Evolutionary conservation across 495 filamentous ascomycete species (phyloP).

Genomic region (Durotheca rogersii): DNA sequence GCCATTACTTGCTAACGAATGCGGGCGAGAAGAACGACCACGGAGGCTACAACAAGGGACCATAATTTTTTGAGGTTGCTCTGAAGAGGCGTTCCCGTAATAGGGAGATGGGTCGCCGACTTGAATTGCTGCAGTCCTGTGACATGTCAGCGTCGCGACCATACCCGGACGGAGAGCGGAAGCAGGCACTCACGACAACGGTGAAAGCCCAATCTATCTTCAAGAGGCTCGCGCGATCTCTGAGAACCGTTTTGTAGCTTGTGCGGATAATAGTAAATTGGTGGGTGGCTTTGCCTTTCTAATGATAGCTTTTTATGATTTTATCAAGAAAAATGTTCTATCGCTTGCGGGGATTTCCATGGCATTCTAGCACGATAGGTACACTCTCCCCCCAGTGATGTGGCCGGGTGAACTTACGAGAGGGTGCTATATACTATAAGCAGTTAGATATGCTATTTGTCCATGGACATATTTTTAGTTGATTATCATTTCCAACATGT

Average conservation of each 20-base stretch:
- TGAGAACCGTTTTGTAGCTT: conserved; percentile 92
- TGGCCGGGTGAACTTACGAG: too few species aligned
- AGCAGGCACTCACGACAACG: conserved; percentile 71
- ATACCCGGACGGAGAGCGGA: not conserved
- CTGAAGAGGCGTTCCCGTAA: conserved; percentile 93
- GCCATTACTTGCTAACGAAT: too few species aligned
- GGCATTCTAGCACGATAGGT: conserved; percentile 84
- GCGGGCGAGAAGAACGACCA: too few species aligned
- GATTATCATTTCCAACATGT: too few species aligned
- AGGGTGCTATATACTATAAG: too few species aligned
- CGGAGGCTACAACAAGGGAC: too few species aligned
- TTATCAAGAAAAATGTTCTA: conserved; percentile 64
- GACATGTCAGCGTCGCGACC: conserved; percentile 5
- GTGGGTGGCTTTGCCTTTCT: conserved; percentile 46
- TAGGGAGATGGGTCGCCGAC: conserved; percentile 85
- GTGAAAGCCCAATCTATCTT: conserved; percentile 94
- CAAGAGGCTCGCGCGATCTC: conserved; percentile 75
- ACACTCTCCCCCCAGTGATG: too few species aligned
- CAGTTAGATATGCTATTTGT: too few species aligned
- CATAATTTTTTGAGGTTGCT: conserved; percentile 95
- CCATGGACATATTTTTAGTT: too few species aligned
- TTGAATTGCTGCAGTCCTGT: conserved; percentile 78
- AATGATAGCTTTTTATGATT: conserved; percentile 60
- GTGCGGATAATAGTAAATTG: conserved; percentile 91
- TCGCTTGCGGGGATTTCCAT: conserved; percentile 75